A percentile compares a stretch with the other conserved stretches of the same genome.
phyloP scores from a whole-genome alignment of 179 eudicot genomes.

The Beta macrorhiza region DNA sequence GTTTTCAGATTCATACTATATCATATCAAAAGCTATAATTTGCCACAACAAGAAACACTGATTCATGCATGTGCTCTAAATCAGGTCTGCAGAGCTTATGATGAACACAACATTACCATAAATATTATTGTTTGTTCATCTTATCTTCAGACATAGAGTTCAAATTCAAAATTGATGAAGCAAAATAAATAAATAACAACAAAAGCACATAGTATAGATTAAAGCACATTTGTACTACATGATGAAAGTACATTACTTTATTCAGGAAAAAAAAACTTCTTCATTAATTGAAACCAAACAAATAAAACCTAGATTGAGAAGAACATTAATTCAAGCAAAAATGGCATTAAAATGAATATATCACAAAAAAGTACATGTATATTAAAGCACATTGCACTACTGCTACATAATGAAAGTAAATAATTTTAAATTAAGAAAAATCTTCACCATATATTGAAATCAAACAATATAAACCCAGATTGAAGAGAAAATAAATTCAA shows the following conservation, averaged over 20 bases:
- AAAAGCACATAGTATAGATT: too few relatives aligned
- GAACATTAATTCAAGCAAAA: neutral
- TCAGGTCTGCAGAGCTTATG: neutral
- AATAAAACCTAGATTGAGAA: neutral
- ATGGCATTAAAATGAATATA: neutral
- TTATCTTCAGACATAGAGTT: neutral
- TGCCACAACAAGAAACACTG: neutral
- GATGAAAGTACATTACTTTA: too few relatives aligned
- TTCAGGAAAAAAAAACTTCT: too few relatives aligned
- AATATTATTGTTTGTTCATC: neutral
- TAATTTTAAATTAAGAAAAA: too few relatives aligned
- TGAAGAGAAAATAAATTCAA: too few relatives aligned
- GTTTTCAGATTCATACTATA: neutral
- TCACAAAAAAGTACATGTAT: too few relatives aligned
- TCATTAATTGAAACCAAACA: neutral
- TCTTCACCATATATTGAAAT: too few relatives aligned
- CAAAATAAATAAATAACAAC: too few relatives aligned
- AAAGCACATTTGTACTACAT: too few relatives aligned
- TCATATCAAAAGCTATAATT: neutral
- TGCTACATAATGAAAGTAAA: too few relatives aligned
- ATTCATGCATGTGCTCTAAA: neutral
- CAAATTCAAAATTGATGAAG: constrained; percentile 20
- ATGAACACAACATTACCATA: neutral
- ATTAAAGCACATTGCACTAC: too few relatives aligned
- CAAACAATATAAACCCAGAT: too few relatives aligned